phyloP scores from a whole-genome alignment of 768 basidiomycete species.

The Tubosaeta sp. region DNA sequence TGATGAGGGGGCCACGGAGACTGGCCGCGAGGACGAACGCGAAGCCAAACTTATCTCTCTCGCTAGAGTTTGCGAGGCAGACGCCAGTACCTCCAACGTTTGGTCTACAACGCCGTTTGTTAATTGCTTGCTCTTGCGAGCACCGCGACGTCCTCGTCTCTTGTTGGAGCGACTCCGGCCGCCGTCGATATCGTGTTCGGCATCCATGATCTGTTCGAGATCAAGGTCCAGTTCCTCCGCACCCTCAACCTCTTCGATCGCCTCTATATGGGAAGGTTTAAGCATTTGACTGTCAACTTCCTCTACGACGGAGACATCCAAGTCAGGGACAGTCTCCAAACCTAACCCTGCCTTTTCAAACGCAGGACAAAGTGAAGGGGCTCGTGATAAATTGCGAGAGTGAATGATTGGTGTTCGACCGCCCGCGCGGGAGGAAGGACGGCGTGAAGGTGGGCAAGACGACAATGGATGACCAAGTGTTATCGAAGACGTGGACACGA shows the following conservation, averaged over 20 bases:
- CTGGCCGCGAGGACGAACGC: conserved; percentile 39
- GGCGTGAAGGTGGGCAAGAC: conserved; percentile 61
- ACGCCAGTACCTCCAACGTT: conserved; percentile 67
- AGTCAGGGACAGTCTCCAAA: conserved; percentile 46
- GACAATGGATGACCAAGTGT: conserved; percentile 63
- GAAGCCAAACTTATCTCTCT: conserved; percentile 76
- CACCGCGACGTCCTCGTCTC: conserved; percentile 81
- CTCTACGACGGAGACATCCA: conserved; percentile 38
- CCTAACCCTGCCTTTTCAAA: conserved; percentile 42
- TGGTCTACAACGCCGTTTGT: conserved; percentile 38
- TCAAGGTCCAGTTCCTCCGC: conserved; percentile 31
- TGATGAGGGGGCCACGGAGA: conserved; percentile 12
- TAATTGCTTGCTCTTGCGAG: conserved; percentile 64
- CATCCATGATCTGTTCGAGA: conserved; percentile 11
- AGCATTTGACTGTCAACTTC: conserved; percentile 37
- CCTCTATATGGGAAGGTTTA: conserved; percentile 24
- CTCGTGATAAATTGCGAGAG: conserved; percentile 57
- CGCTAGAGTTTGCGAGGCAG: conserved; percentile 76
- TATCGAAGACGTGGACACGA: conserved; percentile 51
- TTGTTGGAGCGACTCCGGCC: conserved; percentile 55
- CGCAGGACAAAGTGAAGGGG: conserved; percentile 55
- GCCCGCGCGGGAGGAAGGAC: conserved; percentile 65
- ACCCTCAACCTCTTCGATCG: conserved; percentile 36
- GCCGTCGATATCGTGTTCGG: conserved; percentile 32
- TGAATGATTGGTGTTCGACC: conserved; percentile 51